These are phyloP conservation scores for Aspergillus bertholletiae DNA, from an alignment of 495 filamentous ascomycete genomes.

Conservation along the genomic window DNA sequence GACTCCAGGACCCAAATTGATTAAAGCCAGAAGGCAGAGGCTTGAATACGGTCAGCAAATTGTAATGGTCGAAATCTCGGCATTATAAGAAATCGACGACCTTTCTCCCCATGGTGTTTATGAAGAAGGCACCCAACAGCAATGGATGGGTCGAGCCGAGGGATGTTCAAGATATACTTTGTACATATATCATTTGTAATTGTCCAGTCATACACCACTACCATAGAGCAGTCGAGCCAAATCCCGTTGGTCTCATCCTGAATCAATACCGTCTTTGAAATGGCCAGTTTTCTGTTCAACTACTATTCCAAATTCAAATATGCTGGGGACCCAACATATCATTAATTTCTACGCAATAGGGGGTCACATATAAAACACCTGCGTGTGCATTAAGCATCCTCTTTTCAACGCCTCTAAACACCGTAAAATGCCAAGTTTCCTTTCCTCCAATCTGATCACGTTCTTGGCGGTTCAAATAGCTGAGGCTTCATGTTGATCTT, in stretches of 20 bases:
- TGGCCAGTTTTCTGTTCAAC: background rate
- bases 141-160: conserved; percentile 60
- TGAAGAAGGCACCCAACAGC: conserved; percentile 55
- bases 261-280: background rate
- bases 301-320: background rate
- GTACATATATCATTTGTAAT: conserved; percentile 40
- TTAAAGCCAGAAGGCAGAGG: conserved; percentile 53
- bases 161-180: conserved; percentile 58
- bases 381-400: background rate
- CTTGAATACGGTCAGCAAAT: conserved; percentile 61
- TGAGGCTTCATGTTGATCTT: conserved; percentile 94
- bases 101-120: conserved; percentile 60
- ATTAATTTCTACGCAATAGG: background rate
- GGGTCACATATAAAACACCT: background rate
- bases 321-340: background rate
- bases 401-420: conserved; percentile 13
- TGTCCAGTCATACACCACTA: background rate
- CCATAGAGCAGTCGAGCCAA: background rate
- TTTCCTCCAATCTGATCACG: conserved; percentile 15
- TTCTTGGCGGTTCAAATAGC: conserved; percentile 61
- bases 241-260: background rate
- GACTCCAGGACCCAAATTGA: conserved; percentile 63
- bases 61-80: conserved; percentile 62
- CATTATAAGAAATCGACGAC: conserved; percentile 68
- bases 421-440: conserved; percentile 10